Percentiles rank a stretch among this genome's conserved stretches.
These are phyloP conservation scores for Orychophragmus violaceus DNA, from an alignment of 345 rosid genomes.

Conservation along the genomic window DNA sequence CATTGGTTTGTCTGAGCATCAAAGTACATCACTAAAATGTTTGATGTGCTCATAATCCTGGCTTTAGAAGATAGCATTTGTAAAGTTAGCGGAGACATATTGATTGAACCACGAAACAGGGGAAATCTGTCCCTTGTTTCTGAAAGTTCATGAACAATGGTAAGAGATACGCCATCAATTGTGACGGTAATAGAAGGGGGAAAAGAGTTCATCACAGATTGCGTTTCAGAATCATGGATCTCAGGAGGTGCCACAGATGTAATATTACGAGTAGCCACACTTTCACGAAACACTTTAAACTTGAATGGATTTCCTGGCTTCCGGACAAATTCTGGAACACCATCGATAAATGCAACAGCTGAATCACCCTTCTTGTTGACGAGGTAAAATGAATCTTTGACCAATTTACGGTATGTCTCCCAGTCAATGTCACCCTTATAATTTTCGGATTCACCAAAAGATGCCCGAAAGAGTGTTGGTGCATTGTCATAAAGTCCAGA, in stretches of 20 bases:
- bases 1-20: conserved; percentile 69
- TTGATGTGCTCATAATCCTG: conserved; percentile 57
- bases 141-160: conserved; percentile 70
- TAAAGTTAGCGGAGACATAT: conserved; percentile 40
- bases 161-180: conserved; percentile 50
- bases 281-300: conserved; percentile 61
- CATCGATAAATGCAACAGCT: conserved; percentile 73
- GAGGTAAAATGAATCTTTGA: conserved; percentile 59
- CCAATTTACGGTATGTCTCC: conserved; percentile 59
- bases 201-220: conserved; percentile 35
- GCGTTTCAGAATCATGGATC: conserved; percentile 31
- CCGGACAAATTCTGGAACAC: conserved; percentile 71
- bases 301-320: conserved; percentile 95
- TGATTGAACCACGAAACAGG: conserved; percentile 57
- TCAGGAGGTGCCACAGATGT: conserved; percentile 26
- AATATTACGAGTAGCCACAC: conserved; percentile 26
- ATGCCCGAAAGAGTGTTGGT: conserved; percentile 57
- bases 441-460: conserved; percentile 48
- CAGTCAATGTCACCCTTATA: conserved; percentile 48
- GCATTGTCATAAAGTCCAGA: conserved; percentile 51
- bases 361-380: conserved; percentile 75
- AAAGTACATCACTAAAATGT: conserved; percentile 45
- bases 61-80: conserved; percentile 58
- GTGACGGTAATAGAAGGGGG: conserved; percentile 51
- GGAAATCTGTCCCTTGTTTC: conserved; percentile 62